A percentile compares a stretch with the other conserved stretches of the same genome.
Evolutionary conservation across 2,329 filamentous ascomycete genomes (phyloP).

Genomic region (Graphilbum sp.): DNA sequence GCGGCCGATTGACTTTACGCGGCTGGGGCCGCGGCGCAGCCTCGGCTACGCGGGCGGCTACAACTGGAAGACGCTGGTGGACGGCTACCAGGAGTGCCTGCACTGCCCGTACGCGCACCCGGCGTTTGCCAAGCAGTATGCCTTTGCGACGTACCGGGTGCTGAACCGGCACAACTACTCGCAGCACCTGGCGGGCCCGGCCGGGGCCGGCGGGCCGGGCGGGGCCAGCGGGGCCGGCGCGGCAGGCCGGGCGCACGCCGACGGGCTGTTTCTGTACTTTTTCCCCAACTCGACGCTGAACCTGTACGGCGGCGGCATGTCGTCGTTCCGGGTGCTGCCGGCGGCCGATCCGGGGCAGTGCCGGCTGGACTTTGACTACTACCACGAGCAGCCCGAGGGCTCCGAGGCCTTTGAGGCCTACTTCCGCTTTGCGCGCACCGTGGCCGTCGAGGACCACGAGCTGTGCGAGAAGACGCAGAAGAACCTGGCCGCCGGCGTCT

Average conservation of each 20-base stretch:
- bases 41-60: constrained; percentile 3
- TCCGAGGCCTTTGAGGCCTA: constrained; percentile 1
- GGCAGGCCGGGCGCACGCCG: too few species aligned
- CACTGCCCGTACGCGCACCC: constrained; percentile 4
- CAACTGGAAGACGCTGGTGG: constrained; percentile 5
- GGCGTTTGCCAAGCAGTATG: constrained; percentile 1
- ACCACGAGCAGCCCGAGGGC: neutral
- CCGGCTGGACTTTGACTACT: constrained; percentile 3
- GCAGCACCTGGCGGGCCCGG: constrained; percentile 1
- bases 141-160: constrained; percentile 1
- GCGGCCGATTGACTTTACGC: constrained; percentile 1
- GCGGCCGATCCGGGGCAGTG: neutral
- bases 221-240: too few species aligned
- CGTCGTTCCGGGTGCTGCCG: constrained; percentile 1
- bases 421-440: constrained; percentile 2
- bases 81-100: constrained; percentile 4
- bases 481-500: constrained; percentile 1
- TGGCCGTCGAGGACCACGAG: constrained; percentile 4
- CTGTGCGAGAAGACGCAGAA: constrained; percentile 2
- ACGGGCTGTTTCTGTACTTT: constrained; percentile 4
- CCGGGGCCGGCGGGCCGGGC: constrained; percentile 3
- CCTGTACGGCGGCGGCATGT: constrained; percentile 4
- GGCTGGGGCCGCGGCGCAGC: neutral
- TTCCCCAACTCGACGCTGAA: constrained; percentile 5
- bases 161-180: constrained; percentile 3